Conservation (phyloP, 495 filamentous ascomycete species). For the Penicillium maclennaniae region DNA sequence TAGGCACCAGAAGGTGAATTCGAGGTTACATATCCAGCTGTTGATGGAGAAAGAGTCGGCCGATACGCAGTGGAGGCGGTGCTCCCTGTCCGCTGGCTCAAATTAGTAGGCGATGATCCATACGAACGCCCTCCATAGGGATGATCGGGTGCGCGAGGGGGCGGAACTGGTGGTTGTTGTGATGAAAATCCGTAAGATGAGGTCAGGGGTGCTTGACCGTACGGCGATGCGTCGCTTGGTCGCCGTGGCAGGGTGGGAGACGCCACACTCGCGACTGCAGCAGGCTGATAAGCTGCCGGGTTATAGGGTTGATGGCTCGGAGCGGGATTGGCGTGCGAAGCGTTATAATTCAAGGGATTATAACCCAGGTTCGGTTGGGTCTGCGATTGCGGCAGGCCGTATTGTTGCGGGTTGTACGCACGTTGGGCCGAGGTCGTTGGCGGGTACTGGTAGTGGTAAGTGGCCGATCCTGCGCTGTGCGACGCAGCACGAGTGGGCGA, state of each 20-base stretch:
- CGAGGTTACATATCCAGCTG: conserved; percentile 22
- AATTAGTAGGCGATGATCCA: conserved; percentile 11
- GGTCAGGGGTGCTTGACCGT: conserved; percentile 33
- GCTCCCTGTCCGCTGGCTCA: conserved; percentile 7
- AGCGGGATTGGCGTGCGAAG: conserved; percentile 23
- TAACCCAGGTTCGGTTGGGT: conserved; percentile 41
- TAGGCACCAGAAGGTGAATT: conserved; percentile 21
- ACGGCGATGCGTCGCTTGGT: conserved; percentile 30
- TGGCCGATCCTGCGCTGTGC: conserved; percentile 43
- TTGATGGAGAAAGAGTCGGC: conserved; percentile 18
- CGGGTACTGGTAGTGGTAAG: conserved; percentile 61
- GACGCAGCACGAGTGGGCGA: conserved; percentile 44
- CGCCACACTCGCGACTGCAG: conserved; percentile 21
- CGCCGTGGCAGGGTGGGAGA: conserved; percentile 30
- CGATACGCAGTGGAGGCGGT: conserved; percentile 21
- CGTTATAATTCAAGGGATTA: conserved; percentile 43
- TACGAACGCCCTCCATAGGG: conserved; percentile 42
- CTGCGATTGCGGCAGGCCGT: conserved; percentile 60
- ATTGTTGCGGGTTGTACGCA: conserved; percentile 82
- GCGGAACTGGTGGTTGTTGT: conserved; percentile 39
- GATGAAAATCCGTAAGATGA: conserved; percentile 33
- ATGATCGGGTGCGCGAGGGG: conserved; percentile 46
- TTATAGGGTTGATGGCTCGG: conserved; percentile 63
- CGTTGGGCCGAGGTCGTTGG: conserved; percentile 46
- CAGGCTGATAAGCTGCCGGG: conserved; percentile 61